Evolutionary conservation across 2,329 filamentous ascomycete species (phyloP).

Genomic region (Colletotrichum agaves): DNA sequence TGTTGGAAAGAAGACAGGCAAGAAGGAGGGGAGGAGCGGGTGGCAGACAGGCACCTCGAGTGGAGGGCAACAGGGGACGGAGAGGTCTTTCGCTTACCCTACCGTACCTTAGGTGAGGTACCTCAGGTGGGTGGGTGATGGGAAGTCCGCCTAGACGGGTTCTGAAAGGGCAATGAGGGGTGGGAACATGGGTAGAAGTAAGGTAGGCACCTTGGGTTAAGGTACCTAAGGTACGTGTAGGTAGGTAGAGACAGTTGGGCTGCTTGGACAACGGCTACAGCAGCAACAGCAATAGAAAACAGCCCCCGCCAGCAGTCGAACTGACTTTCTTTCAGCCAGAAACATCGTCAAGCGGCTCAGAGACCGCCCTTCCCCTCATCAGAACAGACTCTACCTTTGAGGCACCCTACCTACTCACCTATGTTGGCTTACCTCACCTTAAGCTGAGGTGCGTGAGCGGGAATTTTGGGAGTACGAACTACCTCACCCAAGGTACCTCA

Average conservation of each 20-base stretch:
- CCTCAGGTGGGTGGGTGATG: no score
- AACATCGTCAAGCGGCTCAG: background rate
- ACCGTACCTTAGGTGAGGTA: background rate
- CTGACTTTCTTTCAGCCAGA: background rate
- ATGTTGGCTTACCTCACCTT: no score
- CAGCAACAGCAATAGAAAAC: background rate
- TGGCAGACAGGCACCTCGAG: background rate
- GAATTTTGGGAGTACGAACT: no score
- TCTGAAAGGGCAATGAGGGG: background rate
- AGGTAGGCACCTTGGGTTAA: background rate
- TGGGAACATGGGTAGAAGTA: background rate
- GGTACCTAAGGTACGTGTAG: background rate
- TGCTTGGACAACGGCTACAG: background rate
- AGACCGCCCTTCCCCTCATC: no score
- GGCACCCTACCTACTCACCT: no score
- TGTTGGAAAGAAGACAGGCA: slow-evolving; percentile 8
- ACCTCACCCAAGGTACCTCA: no score
- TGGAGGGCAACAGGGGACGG: background rate
- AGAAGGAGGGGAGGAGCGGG: slow-evolving; percentile 6
- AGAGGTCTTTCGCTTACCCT: background rate
- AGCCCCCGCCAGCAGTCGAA: background rate
- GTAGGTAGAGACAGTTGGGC: background rate
- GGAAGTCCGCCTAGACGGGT: no score
- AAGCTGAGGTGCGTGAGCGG: no score
- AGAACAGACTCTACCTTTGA: background rate